Percentiles rank a stretch among this genome's conserved stretches.
Evolutionary conservation across 257 asterid genomes (phyloP).

Genomic region (Solanum bulbocastanum): DNA sequence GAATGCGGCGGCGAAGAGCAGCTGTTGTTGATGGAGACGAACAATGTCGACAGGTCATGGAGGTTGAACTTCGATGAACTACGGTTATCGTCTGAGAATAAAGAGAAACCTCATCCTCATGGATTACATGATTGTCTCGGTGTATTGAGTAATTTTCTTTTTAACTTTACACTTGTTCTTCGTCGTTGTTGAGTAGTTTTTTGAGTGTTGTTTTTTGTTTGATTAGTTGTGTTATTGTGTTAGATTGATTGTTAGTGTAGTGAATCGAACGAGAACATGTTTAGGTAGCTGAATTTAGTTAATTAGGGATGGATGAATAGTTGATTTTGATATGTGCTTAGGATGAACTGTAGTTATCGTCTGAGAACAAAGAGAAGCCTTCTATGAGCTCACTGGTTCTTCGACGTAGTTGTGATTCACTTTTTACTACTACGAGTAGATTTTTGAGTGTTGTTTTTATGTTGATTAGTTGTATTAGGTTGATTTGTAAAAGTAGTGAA

Average conservation of each 20-base stretch:
- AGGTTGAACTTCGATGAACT: constrained; percentile 35
- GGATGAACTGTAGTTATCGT: not conserved
- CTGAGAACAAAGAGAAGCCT: not conserved
- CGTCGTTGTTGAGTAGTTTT: not conserved
- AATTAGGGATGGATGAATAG: not conserved
- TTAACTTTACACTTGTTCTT: not conserved
- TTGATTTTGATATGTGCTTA: not conserved
- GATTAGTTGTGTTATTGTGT: not conserved
- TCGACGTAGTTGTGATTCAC: not conserved
- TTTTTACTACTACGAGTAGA: not conserved
- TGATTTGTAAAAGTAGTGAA: not conserved
- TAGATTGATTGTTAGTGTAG: not conserved
- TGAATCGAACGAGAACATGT: not conserved
- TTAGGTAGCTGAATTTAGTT: not conserved
- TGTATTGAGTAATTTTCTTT: constrained; percentile 18
- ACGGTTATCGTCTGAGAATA: constrained; percentile 22
- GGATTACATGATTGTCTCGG: constrained; percentile 37
- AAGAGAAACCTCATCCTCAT: constrained; percentile 32
- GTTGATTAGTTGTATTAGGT: not conserved
- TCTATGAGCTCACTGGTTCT: not conserved
- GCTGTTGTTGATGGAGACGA: constrained; percentile 17
- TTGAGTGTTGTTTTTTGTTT: not conserved
- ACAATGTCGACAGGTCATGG: constrained; percentile 35
- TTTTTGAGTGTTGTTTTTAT: not conserved
- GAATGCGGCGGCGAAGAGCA: constrained; percentile 22